phyloP scores from a whole-genome alignment of 306 rosid genomes.

The Trifolium pratense region DNA sequence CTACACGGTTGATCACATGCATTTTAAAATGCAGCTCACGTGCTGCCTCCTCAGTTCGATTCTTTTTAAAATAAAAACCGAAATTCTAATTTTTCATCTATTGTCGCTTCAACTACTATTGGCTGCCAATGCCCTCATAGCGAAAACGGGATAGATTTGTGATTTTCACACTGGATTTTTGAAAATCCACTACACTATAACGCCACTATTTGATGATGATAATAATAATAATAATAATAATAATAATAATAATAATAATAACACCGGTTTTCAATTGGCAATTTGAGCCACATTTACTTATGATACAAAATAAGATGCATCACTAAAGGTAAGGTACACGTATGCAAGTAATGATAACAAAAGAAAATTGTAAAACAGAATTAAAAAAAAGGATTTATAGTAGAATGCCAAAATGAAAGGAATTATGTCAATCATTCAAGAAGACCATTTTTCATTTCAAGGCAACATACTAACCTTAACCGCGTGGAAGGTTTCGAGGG shows the following conservation, averaged over 20 bases:
- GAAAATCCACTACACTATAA: neutral
- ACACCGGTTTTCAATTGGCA: neutral
- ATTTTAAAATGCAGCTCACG: neutral
- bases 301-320: conserved; percentile 7
- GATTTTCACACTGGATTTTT: neutral
- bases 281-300: conserved; percentile 4
- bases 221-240: neutral
- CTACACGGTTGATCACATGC: too few species aligned
- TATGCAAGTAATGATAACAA: conserved; percentile 19
- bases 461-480: conserved; percentile 55
- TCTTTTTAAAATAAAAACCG: neutral
- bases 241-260: neutral
- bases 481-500: conserved; percentile 66
- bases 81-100: neutral
- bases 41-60: neutral
- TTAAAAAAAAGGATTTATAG: neutral
- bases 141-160: neutral
- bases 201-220: neutral
- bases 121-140: neutral
- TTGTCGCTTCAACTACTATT: neutral
- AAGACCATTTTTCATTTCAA: neutral
- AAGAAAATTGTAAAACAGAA: conserved; percentile 21
- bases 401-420: neutral
- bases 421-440: neutral
- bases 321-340: neutral